Evolutionary conservation across 345 rosid species (phyloP), one percentile per base, ranked within the genome.

Genomic region (Ricinus communis): DNA sequence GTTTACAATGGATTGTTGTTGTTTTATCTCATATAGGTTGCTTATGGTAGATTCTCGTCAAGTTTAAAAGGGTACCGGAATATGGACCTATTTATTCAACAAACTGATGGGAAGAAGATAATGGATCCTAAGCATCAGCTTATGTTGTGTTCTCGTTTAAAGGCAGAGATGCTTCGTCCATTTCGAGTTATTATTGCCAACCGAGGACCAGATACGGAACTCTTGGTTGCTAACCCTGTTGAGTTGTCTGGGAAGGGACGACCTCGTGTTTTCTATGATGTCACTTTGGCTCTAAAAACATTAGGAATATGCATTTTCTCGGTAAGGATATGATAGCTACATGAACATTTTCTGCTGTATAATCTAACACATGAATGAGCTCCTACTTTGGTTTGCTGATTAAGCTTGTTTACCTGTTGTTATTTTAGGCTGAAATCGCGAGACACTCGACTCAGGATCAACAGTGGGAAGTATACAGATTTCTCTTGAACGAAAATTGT

Each of bases 381-480:
- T 50, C 52, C 15, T 40, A 18, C 31, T 19, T 51, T 0, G 33
- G 27, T 2, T 51, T 69, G 49, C 46, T 11, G 54, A 68, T 56
- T 5, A 12, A 43, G 5, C 47, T 43, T 12, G 14, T 4, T 43
- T 9, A 3, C 8, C 47, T 43, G 11, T 43, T 12, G 5, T 11
- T 43, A 43, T 9, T 40, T 25, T 24, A 77, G 74, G 77, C 74
- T 22, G 76, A 77, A 69, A 77, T 72, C 3, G 77, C 67, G 18
- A 69, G 77, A 59, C 77, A 77, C 66, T 56, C 77, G 9, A 73
- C 77, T 52, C 18, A 41, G 31, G 62, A 69, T 36, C 73, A 64
- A 33, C 69, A 73, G 45, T 77, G 81, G 81, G 81, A 77, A 64
- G 77, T 68, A 41, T 73, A 77, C 74, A 77, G 74, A 73, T 73